A percentile compares a stretch with the other conserved stretches of the same genome.
phyloP scores from a whole-genome alignment of 805 yeast species.

The Helenozyma baotianmanensis region DNA sequence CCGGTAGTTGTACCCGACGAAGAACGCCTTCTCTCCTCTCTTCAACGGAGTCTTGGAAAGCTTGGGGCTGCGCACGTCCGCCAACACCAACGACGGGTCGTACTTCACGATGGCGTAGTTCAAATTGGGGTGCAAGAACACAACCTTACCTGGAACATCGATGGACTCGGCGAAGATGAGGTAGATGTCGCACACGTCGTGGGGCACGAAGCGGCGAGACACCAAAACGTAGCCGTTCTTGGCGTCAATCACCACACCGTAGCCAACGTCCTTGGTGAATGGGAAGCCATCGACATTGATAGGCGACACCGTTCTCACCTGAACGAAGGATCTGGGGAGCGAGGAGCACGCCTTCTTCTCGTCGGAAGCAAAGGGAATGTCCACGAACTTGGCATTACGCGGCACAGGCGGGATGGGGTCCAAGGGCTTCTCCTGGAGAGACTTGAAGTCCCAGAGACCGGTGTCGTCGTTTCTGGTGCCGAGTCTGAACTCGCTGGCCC shows the following conservation, averaged over 20 bases:
- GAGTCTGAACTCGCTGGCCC: constrained; percentile 67
- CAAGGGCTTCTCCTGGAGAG: constrained; percentile 56
- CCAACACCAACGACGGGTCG: constrained; percentile 68
- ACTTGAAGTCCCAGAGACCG: constrained; percentile 53
- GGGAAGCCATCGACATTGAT: constrained; percentile 74
- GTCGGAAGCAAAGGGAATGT: constrained; percentile 54
- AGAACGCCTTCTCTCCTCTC: constrained; percentile 73
- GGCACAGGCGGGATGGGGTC: constrained; percentile 51
- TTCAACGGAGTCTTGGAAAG: constrained; percentile 52
- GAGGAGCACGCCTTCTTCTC: constrained; percentile 44
- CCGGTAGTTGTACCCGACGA: constrained; percentile 74
- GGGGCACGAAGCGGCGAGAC: constrained; percentile 76
- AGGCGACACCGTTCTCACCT: constrained; percentile 61
- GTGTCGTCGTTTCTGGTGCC: constrained; percentile 58
- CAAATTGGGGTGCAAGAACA: constrained; percentile 81
- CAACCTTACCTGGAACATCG: constrained; percentile 73
- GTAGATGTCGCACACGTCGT: constrained; percentile 70
- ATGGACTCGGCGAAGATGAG: constrained; percentile 84
- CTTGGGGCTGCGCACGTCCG: constrained; percentile 66
- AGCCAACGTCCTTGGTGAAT: constrained; percentile 53
- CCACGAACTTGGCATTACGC: constrained; percentile 64
- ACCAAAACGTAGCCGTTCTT: constrained; percentile 73
- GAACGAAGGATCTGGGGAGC: constrained; percentile 65
- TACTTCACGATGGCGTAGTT: constrained; percentile 81
- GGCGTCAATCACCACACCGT: constrained; percentile 82